Percentiles rank a stretch among this genome's conserved stretches.
Conservation (phyloP, 1,139 yeast genomes). For the Taiozyma sp. region DNA sequence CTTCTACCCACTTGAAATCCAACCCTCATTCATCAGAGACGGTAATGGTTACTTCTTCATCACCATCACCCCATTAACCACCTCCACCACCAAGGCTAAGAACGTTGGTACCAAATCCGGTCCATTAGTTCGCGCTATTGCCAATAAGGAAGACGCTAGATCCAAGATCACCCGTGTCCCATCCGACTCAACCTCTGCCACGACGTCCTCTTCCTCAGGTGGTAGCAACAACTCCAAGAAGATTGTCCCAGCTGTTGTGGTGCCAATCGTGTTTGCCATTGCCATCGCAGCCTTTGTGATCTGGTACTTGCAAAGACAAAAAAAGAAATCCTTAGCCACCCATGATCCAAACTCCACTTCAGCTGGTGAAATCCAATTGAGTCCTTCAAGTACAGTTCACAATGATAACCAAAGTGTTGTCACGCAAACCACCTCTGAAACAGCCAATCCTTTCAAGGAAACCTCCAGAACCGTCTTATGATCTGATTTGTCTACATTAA, state of each 20-base stretch:
- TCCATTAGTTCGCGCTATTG: constrained; percentile 33
- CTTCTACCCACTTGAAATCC: constrained; percentile 31
- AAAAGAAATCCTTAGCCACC: constrained; percentile 1
- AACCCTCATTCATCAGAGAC: constrained; percentile 25
- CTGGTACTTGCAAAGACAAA: constrained; percentile 20
- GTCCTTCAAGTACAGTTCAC: constrained; percentile 13
- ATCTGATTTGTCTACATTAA: not conserved
- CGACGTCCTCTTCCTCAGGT: constrained; percentile 16
- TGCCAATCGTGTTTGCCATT: constrained; percentile 33
- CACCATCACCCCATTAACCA: constrained; percentile 33
- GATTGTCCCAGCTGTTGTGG: constrained; percentile 39
- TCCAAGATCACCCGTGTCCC: constrained; percentile 31
- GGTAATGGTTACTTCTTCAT: constrained; percentile 33
- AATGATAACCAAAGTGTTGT: constrained; percentile 5
- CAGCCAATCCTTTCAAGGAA: constrained; percentile 16
- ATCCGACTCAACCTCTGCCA: constrained; percentile 27
- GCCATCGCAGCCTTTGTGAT: constrained; percentile 18
- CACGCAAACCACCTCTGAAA: constrained; percentile 11
- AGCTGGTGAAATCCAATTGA: constrained; percentile 11
- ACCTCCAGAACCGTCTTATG: constrained; percentile 17
- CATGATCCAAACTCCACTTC: not conserved
- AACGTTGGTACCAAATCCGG: constrained; percentile 34
- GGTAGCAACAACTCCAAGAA: constrained; percentile 16
- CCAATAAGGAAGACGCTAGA: constrained; percentile 26
- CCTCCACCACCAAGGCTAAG: constrained; percentile 28